These are phyloP conservation scores for Athelia psychrophila DNA, from an alignment of 1,284 basidiomycete genomes.

Conservation along the genomic window DNA sequence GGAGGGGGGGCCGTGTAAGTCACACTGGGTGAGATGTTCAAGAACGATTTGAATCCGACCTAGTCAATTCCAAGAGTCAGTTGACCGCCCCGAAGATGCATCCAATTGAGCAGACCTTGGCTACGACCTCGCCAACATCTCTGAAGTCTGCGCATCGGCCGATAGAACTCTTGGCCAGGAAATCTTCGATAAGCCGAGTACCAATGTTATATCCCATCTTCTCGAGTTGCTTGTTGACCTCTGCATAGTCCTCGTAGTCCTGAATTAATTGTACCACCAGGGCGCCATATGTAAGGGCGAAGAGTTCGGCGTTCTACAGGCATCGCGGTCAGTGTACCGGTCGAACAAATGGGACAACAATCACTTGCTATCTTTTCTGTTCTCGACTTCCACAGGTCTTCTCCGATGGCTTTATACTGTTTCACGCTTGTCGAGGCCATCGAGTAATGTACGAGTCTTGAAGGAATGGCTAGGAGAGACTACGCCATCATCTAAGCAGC, in stretches of 20 bases:
- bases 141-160: conserved; percentile 89
- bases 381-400: conserved; percentile 89
- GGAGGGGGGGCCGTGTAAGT: conserved; percentile 60
- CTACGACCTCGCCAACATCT: conserved; percentile 91
- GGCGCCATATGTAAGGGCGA: conserved; percentile 96
- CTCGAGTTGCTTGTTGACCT: conserved; percentile 84
- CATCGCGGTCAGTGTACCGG: conserved; percentile 15
- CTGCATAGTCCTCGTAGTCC: conserved; percentile 96
- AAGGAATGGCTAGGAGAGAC: not conserved
- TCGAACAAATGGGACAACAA: not conserved
- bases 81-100: not conserved
- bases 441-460: not conserved
- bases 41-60: conserved; percentile 99
- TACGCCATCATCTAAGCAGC: not conserved
- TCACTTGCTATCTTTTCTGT: conserved; percentile 85
- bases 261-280: conserved; percentile 98
- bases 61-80: conserved; percentile 30
- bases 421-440: conserved; percentile 35
- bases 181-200: conserved; percentile 95
- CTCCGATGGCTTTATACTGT: conserved; percentile 81
- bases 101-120: conserved; percentile 59
- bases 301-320: conserved; percentile 90
- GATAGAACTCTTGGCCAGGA: conserved; percentile 86
- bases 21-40: conserved; percentile 89
- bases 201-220: conserved; percentile 99